Conservation (phyloP, 148 eudicot species). For the Rhododendron ovatum region DNA sequence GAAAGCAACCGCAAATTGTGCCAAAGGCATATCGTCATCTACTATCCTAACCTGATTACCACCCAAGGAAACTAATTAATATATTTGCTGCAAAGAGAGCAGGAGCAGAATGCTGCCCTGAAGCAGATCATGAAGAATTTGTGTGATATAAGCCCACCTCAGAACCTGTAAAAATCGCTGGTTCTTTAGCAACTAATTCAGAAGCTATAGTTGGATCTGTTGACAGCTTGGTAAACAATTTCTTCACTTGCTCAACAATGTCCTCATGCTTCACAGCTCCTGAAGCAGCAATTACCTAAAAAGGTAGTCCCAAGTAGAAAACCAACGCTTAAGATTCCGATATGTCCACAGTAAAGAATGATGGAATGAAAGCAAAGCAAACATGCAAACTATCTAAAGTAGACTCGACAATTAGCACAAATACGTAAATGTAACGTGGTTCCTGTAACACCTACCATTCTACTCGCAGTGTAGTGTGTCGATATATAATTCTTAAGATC, state of each 20-base stretch:
- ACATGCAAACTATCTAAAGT: background rate
- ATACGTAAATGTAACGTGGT: background rate
- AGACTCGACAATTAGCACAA: background rate
- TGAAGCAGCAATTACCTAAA: slow-evolving; percentile 80
- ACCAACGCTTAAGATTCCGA: background rate
- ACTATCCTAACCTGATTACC: slow-evolving; percentile 66
- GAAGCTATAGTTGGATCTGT: slow-evolving; percentile 64
- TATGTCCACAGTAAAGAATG: background rate
- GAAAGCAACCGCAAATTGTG: slow-evolving; percentile 90
- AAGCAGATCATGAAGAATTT: slow-evolving; percentile 8
- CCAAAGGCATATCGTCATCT: slow-evolving; percentile 79
- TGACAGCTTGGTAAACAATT: slow-evolving; percentile 66
- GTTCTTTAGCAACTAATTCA: slow-evolving; percentile 68
- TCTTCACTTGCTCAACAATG: slow-evolving; percentile 63
- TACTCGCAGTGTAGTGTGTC: slow-evolving; percentile 82
- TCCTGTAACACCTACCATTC: slow-evolving; percentile 51
- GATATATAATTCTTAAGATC: slow-evolving; percentile 70
- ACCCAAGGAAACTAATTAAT: background rate
- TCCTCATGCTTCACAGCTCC: slow-evolving; percentile 93
- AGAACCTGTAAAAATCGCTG: slow-evolving; percentile 86
- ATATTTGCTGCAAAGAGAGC: background rate
- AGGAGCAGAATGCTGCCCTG: background rate
- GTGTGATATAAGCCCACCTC: slow-evolving; percentile 49
- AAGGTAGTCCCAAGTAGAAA: background rate
- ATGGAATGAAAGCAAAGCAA: background rate